Conservation (phyloP, 805 yeast genomes). For the Cyberlindnera maritima region DNA sequence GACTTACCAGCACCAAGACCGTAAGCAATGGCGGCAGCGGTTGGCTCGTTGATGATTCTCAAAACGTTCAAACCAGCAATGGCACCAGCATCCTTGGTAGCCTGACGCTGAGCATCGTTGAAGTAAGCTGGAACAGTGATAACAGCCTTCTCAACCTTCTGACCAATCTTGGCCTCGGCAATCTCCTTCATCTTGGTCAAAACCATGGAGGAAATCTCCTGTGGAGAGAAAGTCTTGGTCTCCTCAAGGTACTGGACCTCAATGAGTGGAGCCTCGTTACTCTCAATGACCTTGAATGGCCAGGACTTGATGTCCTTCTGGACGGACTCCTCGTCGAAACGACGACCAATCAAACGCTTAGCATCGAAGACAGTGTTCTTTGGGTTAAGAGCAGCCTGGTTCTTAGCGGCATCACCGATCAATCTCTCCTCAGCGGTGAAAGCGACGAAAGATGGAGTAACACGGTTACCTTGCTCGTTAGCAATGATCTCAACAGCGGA, state of each 20-base stretch:
- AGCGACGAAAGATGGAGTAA: slow-evolving; percentile 79
- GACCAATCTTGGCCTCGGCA: slow-evolving; percentile 75
- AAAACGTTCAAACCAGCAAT: slow-evolving; percentile 76
- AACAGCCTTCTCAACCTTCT: slow-evolving; percentile 70
- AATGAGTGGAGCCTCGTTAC: slow-evolving; percentile 63
- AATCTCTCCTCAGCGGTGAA: slow-evolving; percentile 76
- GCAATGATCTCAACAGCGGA: slow-evolving; percentile 77
- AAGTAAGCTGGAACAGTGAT: slow-evolving; percentile 79
- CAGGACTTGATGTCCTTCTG: slow-evolving; percentile 90
- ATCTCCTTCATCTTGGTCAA: slow-evolving; percentile 80
- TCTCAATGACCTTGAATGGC: slow-evolving; percentile 74
- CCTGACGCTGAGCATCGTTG: slow-evolving; percentile 80
- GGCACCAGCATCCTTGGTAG: slow-evolving; percentile 81
- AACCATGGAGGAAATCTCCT: slow-evolving; percentile 74
- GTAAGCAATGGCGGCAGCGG: slow-evolving; percentile 99
- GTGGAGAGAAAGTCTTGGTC: slow-evolving; percentile 67
- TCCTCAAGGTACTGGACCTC: slow-evolving; percentile 71
- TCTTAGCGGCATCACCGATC: slow-evolving; percentile 82
- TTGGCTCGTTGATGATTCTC: slow-evolving; percentile 78
- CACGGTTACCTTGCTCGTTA: slow-evolving; percentile 85
- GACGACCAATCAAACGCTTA: slow-evolving; percentile 78
- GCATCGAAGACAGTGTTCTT: slow-evolving; percentile 79
- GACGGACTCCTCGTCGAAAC: slow-evolving; percentile 71
- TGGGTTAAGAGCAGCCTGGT: slow-evolving; percentile 80
- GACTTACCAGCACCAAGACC: slow-evolving; percentile 92